A percentile compares a stretch with the other conserved stretches of the same genome.
Evolutionary conservation across 805 yeast species (phyloP).

Genomic region (Nakazawaea ernobii): DNA sequence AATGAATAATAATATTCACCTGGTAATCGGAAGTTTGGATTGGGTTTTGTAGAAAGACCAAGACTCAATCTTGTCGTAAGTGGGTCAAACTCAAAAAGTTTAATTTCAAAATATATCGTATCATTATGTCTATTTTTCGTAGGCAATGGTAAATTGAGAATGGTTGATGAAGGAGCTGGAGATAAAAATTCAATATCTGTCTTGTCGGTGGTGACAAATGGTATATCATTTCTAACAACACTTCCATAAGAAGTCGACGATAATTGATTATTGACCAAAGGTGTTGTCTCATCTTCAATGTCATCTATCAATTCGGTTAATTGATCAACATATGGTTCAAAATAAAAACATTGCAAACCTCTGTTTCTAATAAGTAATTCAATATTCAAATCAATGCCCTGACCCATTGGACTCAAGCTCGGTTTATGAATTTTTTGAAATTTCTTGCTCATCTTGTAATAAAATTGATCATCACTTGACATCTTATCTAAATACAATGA

Average conservation of each 20-base stretch:
- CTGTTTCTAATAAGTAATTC: conserved; percentile 27
- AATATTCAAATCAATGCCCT: conserved; percentile 16
- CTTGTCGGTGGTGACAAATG: conserved; percentile 25
- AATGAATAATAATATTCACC: conserved; percentile 67
- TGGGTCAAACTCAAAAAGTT: conserved; percentile 34
- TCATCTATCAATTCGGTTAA: conserved; percentile 15
- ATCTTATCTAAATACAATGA: conserved; percentile 16
- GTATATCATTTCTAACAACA: conserved; percentile 12
- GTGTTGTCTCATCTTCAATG: conserved; percentile 8
- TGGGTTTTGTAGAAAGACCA: conserved; percentile 68
- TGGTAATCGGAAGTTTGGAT: conserved; percentile 70
- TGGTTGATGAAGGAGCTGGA: conserved; percentile 18
- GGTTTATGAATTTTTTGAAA: conserved; percentile 22
- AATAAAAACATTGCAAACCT: conserved; percentile 27
- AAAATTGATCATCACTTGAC: conserved; percentile 17
- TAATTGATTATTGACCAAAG: conserved; percentile 11
- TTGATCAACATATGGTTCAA: conserved; percentile 26
- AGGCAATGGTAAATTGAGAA: conserved; percentile 28
- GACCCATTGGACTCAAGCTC: conserved; percentile 18
- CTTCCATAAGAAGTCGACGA: conserved; percentile 2
- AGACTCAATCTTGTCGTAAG: conserved; percentile 51
- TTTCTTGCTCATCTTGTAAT: conserved; percentile 19
- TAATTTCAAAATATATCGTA: conserved; percentile 63
- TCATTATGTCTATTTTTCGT: conserved; percentile 34
- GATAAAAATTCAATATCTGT: conserved; percentile 25